Evolutionary conservation across 1,284 basidiomycete genomes (phyloP), one percentile per base, ranked within the genome.

Genomic region (Ganoderma resinaceum): DNA sequence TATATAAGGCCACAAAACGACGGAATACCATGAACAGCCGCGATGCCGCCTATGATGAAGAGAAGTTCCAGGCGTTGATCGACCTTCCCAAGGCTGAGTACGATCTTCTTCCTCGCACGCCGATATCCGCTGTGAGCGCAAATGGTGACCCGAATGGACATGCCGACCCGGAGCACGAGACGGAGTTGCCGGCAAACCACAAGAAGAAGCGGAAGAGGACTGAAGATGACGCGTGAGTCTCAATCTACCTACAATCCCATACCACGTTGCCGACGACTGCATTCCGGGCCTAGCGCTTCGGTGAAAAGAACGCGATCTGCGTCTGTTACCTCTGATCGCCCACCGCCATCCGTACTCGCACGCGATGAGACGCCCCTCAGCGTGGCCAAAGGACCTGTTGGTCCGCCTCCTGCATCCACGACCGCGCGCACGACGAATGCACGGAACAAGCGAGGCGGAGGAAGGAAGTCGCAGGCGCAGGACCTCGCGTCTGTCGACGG

Each of bases 21-120:
- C 86, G 97, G 70, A 96, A 95, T 75, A 99, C 97, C 66, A 98
- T 99, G 96, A 99, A 99, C 80, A 97, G 95, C 76, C 86, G 97
- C 67, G 97, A 98, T 77, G 94, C 96, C 8, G 95, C 93, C 3
- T 98, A 97, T 78, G 71, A 68, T 29, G 96, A 98, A 77, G 95
- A 97, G 79, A 93, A 91, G 70, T 78, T 91, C 66, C 90, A 91
- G 77, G 89, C 91, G 73, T 82, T 92, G 64, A 88, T 93, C 59
- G 89, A 92, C 73, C 86, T 87, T 57, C 90, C 88, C n/a, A 89
- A 89, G 29, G 85, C 85, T 55, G 83, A 82, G 29, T 80, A 80
- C 60, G 84, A 86, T 61, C 78, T 80, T 40, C 78, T 71, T 65
- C 79, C 61, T 71, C 78, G 70, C 40, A 68, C 69, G 53, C 66